phyloP scores from a whole-genome alignment of 805 yeast species.

The Candida qinlingensis region DNA sequence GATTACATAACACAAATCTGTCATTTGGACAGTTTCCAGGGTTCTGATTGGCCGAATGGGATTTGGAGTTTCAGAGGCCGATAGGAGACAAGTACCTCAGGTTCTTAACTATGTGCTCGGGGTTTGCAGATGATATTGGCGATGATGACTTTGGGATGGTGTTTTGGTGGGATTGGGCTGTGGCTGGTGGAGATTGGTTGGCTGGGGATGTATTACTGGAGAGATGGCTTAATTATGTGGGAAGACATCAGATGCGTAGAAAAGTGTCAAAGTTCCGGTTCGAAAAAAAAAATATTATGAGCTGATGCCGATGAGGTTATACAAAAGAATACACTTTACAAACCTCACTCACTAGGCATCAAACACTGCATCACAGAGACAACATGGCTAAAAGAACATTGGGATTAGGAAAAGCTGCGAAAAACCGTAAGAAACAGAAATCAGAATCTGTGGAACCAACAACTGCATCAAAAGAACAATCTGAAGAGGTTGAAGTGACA shows the following conservation, averaged over 20 bases:
- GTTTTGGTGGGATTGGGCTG: not conserved
- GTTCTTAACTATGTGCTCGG: too few relatives aligned
- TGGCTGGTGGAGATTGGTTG: too few relatives aligned
- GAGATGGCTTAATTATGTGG: too few relatives aligned
- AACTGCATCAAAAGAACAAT: constrained; percentile 10
- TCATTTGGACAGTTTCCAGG: not conserved
- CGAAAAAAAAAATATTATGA: not conserved
- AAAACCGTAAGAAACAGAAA: constrained; percentile 39
- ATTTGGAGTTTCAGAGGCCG: constrained; percentile 5
- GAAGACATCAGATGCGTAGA: too few relatives aligned
- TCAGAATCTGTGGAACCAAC: constrained; percentile 11
- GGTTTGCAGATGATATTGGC: too few relatives aligned
- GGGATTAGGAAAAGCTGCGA: constrained; percentile 57
- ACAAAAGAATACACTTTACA: too few relatives aligned
- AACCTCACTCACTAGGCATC: too few relatives aligned
- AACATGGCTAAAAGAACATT: constrained; percentile 59
- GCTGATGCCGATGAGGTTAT: not conserved
- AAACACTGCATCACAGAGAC: too few relatives aligned
- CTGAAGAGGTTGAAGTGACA: constrained; percentile 5
- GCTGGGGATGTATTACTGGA: too few relatives aligned
- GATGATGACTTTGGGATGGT: not conserved
- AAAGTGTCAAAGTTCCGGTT: not conserved
- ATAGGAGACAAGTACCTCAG: too few relatives aligned
- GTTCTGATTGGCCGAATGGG: constrained; percentile 1
- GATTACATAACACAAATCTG: not conserved